Base-by-base conservation (phyloP, 371 early-diverging fungal genomes). In the Mucor irregularis region DNA sequence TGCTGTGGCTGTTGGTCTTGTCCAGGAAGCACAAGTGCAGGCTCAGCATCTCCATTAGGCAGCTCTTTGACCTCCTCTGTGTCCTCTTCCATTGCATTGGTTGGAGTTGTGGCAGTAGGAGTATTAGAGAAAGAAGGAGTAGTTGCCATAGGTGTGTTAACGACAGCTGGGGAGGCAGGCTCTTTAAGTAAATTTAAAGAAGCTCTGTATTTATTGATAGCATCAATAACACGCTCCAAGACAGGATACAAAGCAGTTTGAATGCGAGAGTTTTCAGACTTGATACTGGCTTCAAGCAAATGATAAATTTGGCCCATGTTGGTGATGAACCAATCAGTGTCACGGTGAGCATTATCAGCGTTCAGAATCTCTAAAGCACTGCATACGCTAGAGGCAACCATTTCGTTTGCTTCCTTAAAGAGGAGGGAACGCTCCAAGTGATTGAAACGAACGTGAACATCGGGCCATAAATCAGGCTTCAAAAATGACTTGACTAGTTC, bases 301-400 rank as follows among this genome's bases (percentile, higher is more conserved):
- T 84, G 83, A 43, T 87, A 85, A 4, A 95, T 71, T 11, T 74
- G 77, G 9, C 64, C 64, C 58, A 93, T 74, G 60, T 90, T 88
- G 44, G 74, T 62, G 8, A 86, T 56, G 42, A 90, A 81, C 90
- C 90, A 92, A 11, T 82, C 75, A 0, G 66, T 52, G 2, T 83
- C 81, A 37, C 86, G 83, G 42, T 82, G 70, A 39, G 83, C 74
- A 1, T 88, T 71, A 31, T 88, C 75, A 19, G 84, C 76, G 37
- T 80, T 62, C 19, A 93, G 66, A n/a, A 91, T 78, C 38, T 93
- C 90, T 26, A 91, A 54, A 0, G 89, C 82, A 57, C 84, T 87
- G 49, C 83, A 77, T n/a, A 84, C 76, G 43, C 71, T 70, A 0
- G 77, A 65, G 1, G 69, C 58, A 22, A 70, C 49, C 17, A 76